Evolutionary conservation across 139 green algal genomes (phyloP), one percentile per base, ranked within the genome.

Genomic region (Volvox africanus): DNA sequence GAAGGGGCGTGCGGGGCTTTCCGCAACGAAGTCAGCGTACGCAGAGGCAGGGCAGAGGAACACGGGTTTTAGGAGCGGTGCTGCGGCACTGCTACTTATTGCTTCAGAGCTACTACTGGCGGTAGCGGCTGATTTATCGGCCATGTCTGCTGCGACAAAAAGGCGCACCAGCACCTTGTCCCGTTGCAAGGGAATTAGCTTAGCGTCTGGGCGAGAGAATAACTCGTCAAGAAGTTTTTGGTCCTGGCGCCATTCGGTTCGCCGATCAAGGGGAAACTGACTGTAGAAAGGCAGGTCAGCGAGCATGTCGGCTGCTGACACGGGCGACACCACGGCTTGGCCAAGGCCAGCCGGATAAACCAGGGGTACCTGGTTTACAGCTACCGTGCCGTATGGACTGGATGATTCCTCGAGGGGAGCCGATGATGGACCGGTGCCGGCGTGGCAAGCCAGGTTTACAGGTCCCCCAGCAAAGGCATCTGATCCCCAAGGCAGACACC

Each of bases 251-350:
- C 50, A 84, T 12, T 90, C 86, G 0, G 50, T 75, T 9, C 55
- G 67, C 28, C 87, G 75, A 77, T 91, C 87, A 1, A 91, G 76
- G 3, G 87, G 87, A 32, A 61, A 91, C 33, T 85, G 76, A 35
- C 75, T 79, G 61, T 91, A 91, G 87, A 80, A 91, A 13, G 87
- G 87, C 50, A 84, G 44, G 71, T 62, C 30, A 6, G 19, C 86
- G 1, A 33, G 16, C 17, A 19, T 44, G 1, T 19, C 20, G 18
- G 86, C n/a, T 14, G 44, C 50, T 0, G 37, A 9, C 5, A 90
- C 86, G 1, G 86, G 18, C 30, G 86, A 75, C 20, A 89, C 85
- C 18, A 67, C 82, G 65, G 32, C 82, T 19, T 17, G 55, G 82
- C 33, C 82, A 67, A 32, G 62, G 65, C 21, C 65, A 24, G 44